phyloP scores from a whole-genome alignment of 257 asterid species.

The Lycium ferocissimum region DNA sequence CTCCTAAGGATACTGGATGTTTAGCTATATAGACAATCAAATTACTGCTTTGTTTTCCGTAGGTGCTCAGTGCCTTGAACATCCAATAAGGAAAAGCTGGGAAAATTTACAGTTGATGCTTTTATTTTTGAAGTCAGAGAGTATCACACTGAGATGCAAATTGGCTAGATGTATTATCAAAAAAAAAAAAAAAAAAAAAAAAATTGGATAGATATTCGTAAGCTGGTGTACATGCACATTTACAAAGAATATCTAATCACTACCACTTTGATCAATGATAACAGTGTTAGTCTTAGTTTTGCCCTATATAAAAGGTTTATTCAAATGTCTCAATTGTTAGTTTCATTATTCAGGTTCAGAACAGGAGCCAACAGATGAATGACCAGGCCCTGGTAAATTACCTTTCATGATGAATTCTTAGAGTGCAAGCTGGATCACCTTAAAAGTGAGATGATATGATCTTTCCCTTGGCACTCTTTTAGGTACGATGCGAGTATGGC shows the following conservation, averaged over 20 bases:
- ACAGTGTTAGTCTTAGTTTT: neutral
- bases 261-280: conserved; percentile 1
- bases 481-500: conserved; percentile 97
- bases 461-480: neutral
- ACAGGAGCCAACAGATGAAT: conserved; percentile 77
- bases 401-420: conserved; percentile 32
- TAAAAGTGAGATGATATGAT: neutral
- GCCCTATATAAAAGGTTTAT: neutral
- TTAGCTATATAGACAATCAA: neutral
- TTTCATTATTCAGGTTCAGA: conserved; percentile 68
- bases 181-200: too few relatives aligned
- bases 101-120: neutral
- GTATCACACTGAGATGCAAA: neutral
- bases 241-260: neutral
- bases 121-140: neutral
- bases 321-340: conserved; percentile 20
- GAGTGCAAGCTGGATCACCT: neutral
- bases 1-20: neutral
- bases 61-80: conserved; percentile 8
- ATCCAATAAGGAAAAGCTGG: conserved; percentile 24
- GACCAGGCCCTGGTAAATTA: conserved; percentile 85
- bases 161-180: neutral
- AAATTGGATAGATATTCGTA: neutral
- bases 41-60: neutral
- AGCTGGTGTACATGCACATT: neutral